Evolutionary conservation across 495 filamentous ascomycete species (phyloP).

Genomic region (Neurospora sp.): DNA sequence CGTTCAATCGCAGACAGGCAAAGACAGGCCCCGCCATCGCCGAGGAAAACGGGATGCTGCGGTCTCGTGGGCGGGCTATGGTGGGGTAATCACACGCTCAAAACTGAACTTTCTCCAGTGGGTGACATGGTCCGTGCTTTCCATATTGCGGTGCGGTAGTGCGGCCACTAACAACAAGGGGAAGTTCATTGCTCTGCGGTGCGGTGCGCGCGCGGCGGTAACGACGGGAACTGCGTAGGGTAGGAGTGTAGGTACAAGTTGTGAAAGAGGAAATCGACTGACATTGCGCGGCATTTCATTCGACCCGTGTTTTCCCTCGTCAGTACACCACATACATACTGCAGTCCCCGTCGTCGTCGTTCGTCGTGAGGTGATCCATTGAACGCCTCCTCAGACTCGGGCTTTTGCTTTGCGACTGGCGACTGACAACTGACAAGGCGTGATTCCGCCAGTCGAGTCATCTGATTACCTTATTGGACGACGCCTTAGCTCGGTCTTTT

Average conservation of each 20-base stretch:
- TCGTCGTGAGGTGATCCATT: not conserved
- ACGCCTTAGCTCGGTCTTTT: not conserved
- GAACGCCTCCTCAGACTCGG: not conserved
- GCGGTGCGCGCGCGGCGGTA: not conserved
- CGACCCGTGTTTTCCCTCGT: conserved; percentile 8
- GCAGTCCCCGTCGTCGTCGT: not conserved
- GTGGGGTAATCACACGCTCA: not conserved
- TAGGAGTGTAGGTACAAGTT: not conserved
- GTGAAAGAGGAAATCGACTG: not conserved
- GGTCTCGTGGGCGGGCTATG: not conserved
- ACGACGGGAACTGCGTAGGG: not conserved
- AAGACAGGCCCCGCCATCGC: not conserved
- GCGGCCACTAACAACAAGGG: not conserved
- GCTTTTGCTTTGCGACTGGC: not conserved
- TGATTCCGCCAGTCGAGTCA: not conserved
- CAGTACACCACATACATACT: not conserved
- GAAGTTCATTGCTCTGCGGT: not conserved
- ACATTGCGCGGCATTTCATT: conserved; percentile 1
- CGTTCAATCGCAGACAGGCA: not conserved
- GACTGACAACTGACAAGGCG: not conserved
- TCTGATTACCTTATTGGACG: conserved; percentile 8
- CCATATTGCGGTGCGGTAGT: not conserved
- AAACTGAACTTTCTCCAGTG: not conserved
- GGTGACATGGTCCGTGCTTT: not conserved
- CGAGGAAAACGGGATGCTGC: not conserved